These are phyloP conservation scores for Carex sylvatica DNA, from an alignment of 202 grass and related monocot genomes.

Conservation along the genomic window DNA sequence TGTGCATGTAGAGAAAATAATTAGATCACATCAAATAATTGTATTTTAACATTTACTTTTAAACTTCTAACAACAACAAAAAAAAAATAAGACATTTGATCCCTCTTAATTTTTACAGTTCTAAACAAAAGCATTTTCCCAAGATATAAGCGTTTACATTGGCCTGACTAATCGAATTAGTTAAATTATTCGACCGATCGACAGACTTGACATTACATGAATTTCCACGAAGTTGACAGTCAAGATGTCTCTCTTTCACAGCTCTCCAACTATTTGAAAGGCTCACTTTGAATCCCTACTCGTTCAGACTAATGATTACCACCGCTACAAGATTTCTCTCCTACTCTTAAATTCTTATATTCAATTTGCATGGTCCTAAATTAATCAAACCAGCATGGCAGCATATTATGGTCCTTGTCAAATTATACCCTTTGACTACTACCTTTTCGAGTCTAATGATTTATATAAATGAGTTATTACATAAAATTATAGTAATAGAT, in stretches of 20 bases:
- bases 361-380: too few species aligned
- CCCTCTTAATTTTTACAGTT: background rate
- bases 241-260: background rate
- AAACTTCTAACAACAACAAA: too few species aligned
- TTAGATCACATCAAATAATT: too few species aligned
- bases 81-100: too few species aligned
- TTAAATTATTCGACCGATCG: background rate
- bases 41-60: too few species aligned
- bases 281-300: background rate
- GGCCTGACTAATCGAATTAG: background rate
- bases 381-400: too few species aligned
- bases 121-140: background rate
- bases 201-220: background rate
- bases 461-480: background rate
- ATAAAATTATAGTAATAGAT: background rate
- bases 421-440: background rate
- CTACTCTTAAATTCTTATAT: too few species aligned
- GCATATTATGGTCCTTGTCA: background rate
- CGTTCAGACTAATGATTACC: background rate
- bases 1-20: too few species aligned
- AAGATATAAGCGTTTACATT: background rate
- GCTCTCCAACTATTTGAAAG: background rate
- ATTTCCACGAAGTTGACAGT: background rate
- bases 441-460: background rate
- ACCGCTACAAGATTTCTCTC: background rate